Conservation (phyloP, 305 asterid species). For the Rubia tinctorum region DNA sequence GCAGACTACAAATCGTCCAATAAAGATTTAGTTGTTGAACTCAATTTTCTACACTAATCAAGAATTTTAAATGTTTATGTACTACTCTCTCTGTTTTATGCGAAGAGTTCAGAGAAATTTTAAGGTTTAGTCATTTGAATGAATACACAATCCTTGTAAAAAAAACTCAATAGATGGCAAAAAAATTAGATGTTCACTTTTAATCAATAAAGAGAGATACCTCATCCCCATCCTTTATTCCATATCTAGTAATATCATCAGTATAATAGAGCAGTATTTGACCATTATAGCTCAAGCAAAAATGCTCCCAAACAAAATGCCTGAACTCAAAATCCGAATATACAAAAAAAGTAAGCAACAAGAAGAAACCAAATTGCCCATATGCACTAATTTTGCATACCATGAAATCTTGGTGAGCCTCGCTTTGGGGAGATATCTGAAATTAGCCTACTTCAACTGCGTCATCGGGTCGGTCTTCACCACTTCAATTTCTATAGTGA, state of each 20-base stretch:
- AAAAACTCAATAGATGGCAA: no score
- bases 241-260: slow-evolving; percentile 49
- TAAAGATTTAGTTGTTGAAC: no score
- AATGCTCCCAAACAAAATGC: slow-evolving; percentile 84
- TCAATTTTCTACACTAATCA: background rate
- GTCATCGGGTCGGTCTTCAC: slow-evolving; percentile 50
- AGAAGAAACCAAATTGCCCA: background rate
- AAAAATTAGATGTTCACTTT: no score
- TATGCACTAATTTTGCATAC: slow-evolving; percentile 21
- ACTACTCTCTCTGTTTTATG: no score
- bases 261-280: slow-evolving; percentile 53
- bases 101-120: no score
- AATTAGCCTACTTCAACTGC: slow-evolving; percentile 67
- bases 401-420: slow-evolving; percentile 71
- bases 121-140: no score
- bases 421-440: slow-evolving; percentile 54
- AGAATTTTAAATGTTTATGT: background rate
- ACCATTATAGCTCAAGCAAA: slow-evolving; percentile 70
- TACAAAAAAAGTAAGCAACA: background rate
- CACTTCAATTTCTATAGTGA: slow-evolving; percentile 61
- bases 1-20: no score
- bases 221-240: slow-evolving; percentile 82
- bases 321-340: slow-evolving; percentile 33
- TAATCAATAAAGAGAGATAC: slow-evolving; percentile 34
- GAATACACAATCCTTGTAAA: no score